phyloP scores from a whole-genome alignment of 2,329 filamentous ascomycete genomes.

The Colletotrichum euphorbiae region DNA sequence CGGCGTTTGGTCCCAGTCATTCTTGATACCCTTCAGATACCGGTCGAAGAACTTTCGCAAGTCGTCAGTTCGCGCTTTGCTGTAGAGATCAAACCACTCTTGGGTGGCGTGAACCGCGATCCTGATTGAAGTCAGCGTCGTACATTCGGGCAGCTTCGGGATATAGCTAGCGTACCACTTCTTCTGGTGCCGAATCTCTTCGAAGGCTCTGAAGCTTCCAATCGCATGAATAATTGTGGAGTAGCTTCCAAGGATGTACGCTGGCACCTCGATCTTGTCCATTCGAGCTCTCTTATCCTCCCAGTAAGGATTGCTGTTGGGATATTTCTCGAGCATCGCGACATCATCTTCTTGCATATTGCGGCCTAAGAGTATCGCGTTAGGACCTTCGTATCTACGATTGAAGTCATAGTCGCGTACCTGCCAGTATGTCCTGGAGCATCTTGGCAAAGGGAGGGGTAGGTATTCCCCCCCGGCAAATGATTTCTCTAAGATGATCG shows the following conservation, averaged over 20 bases:
- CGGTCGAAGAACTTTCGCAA: constrained; percentile 42
- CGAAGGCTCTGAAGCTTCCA: constrained; percentile 21
- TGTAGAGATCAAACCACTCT: constrained; percentile 48
- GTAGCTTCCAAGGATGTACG: constrained; percentile 15
- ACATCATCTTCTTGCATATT: background rate
- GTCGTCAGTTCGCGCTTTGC: constrained; percentile 40
- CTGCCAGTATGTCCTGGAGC: background rate
- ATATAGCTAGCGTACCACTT: constrained; percentile 3
- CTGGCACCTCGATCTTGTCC: constrained; percentile 13
- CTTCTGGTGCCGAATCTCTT: constrained; percentile 25
- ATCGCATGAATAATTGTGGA: constrained; percentile 18
- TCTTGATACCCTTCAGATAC: constrained; percentile 30
- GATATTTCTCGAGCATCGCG: background rate
- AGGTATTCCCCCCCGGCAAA: constrained; percentile 6
- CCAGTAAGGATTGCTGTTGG: background rate
- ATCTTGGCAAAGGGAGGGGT: background rate
- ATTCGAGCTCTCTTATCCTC: constrained; percentile 23
- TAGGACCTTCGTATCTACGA: accelerated
- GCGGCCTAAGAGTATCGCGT: background rate
- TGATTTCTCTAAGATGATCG: constrained; percentile 11
- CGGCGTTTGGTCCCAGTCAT: constrained; percentile 41
- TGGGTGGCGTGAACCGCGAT: constrained; percentile 42
- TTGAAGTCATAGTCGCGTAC: background rate
- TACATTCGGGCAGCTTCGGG: background rate
- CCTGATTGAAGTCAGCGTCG: background rate